Evolutionary conservation across 306 rosid genomes (phyloP).

Genomic region (Hippophae rhamnoides): DNA sequence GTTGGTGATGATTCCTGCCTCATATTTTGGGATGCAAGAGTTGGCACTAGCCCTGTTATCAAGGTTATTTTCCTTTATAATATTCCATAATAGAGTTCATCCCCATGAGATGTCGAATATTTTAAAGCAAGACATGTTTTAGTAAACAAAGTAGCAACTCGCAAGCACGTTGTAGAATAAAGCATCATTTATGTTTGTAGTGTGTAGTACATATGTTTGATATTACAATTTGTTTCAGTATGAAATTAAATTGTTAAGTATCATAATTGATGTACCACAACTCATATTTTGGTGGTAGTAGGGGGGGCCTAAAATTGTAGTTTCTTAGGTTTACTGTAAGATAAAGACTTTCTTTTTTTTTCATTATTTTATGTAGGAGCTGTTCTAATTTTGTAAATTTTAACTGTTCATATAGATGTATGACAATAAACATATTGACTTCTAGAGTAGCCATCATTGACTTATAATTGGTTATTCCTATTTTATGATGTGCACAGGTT

Average conservation of each 20-base stretch:
- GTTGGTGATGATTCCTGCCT: conserved; percentile 99
- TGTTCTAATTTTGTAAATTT: too few species aligned
- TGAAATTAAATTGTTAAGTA: not conserved
- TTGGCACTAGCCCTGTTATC: conserved; percentile 71
- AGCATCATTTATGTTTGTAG: not conserved
- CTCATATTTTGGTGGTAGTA: too few species aligned
- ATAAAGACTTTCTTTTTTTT: too few species aligned
- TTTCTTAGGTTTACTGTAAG: too few species aligned
- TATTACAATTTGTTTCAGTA: not conserved
- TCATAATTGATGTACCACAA: too few species aligned
- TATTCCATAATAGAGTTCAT: not conserved
- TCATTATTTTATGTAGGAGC: too few species aligned
- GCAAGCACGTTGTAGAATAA: not conserved
- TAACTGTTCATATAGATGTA: too few species aligned
- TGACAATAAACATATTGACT: too few species aligned
- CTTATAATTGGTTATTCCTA: not conserved
- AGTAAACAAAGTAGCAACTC: conserved; percentile 2
- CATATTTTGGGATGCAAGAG: conserved; percentile 96
- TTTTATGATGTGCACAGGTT: conserved; percentile 42
- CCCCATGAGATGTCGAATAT: too few species aligned
- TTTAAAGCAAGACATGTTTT: not conserved
- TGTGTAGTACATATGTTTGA: not conserved
- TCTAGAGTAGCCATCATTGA: not conserved
- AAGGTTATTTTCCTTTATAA: conserved; percentile 39
- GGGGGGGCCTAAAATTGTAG: too few species aligned